Evolutionary conservation across 345 rosid species (phyloP).

Genomic region (Stellera chamaejasme): DNA sequence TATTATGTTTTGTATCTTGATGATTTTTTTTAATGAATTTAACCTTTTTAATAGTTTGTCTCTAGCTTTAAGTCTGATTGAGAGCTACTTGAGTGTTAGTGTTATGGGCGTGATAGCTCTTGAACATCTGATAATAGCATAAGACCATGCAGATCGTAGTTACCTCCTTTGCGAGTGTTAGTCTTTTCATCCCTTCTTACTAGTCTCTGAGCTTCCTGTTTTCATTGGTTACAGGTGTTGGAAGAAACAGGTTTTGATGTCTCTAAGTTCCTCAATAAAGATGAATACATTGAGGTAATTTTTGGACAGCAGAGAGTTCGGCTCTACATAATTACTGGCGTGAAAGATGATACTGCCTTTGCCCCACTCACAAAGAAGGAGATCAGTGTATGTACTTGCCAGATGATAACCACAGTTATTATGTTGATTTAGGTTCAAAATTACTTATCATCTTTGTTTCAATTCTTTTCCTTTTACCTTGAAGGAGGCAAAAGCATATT

Average conservation of each 20-base stretch:
- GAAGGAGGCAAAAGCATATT: neutral
- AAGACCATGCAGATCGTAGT: neutral
- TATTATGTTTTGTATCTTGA: neutral
- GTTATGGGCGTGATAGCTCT: neutral
- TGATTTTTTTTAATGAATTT: constrained; percentile 5
- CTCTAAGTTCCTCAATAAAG: constrained; percentile 67
- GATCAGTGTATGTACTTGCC: constrained; percentile 69
- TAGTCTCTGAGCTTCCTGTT: neutral
- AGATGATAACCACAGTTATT: neutral
- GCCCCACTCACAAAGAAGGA: constrained; percentile 98
- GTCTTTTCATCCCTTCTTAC: neutral
- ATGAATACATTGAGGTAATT: constrained; percentile 70
- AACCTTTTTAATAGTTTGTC: neutral
- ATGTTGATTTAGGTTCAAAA: too few relatives aligned
- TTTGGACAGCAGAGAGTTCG: constrained; percentile 98
- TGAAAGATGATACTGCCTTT: constrained; percentile 81
- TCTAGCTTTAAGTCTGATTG: neutral
- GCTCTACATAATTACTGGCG: constrained; percentile 85
- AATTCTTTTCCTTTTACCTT: neutral
- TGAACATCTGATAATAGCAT: neutral
- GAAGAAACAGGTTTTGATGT: constrained; percentile 98
- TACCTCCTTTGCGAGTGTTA: too few relatives aligned
- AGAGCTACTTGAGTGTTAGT: neutral
- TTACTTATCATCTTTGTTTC: neutral
- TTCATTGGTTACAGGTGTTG: constrained; percentile 48